Conservation (phyloP, 1,284 basidiomycete species). For the Fomitopsis schrenkii region DNA sequence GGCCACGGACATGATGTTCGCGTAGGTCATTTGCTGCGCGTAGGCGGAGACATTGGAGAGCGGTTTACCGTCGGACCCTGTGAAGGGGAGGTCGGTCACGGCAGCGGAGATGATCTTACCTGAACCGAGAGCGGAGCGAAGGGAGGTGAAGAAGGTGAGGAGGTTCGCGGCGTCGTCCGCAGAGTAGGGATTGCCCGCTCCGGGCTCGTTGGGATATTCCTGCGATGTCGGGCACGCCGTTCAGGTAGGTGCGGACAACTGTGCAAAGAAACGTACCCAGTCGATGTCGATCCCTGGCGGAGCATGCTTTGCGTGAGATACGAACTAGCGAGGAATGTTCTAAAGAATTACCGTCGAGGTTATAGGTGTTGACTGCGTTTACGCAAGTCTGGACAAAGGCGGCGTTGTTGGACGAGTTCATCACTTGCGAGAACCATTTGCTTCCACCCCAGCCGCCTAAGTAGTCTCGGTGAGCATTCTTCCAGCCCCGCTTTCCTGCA, state of each 20-base stretch:
- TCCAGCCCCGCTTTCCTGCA: background rate
- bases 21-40: slow-evolving; percentile 63
- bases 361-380: slow-evolving; percentile 54
- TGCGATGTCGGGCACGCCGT: background rate
- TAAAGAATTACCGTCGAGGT: slow-evolving; percentile 51
- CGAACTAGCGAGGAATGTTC: background rate
- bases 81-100: slow-evolving; percentile 66
- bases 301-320: background rate
- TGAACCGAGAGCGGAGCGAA: slow-evolving; percentile 50
- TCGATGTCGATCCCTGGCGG: slow-evolving; percentile 63
- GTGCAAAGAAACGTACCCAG: slow-evolving; percentile 38
- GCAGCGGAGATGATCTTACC: slow-evolving; percentile 72
- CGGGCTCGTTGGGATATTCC: slow-evolving; percentile 73
- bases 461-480: background rate
- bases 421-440: slow-evolving; percentile 63
- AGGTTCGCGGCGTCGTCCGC: slow-evolving; percentile 64
- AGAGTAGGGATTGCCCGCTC: slow-evolving; percentile 61
- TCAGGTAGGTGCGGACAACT: background rate
- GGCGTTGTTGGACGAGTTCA: slow-evolving; percentile 42
- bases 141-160: slow-evolving; percentile 57
- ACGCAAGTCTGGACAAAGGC: slow-evolving; percentile 62
- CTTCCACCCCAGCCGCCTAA: slow-evolving; percentile 51
- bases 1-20: slow-evolving; percentile 56
- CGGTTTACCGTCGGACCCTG: slow-evolving; percentile 60
- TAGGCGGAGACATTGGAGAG: slow-evolving; percentile 65